A percentile compares a stretch with the other conserved stretches of the same genome.
Conservation (phyloP, 2,329 filamentous ascomycete genomes). For the Aureobasidium sp. region DNA sequence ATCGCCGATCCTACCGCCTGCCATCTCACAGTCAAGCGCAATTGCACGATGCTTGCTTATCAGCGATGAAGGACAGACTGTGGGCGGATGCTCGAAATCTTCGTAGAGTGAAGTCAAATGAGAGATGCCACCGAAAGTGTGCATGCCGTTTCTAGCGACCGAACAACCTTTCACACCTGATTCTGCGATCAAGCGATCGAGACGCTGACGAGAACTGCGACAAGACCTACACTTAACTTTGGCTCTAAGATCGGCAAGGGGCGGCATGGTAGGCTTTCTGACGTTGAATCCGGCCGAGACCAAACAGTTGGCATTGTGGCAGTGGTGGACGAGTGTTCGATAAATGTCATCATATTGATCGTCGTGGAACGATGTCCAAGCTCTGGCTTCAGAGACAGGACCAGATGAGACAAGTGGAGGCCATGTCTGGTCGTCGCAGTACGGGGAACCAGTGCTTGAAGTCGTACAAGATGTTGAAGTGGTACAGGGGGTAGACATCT, state of each 20-base stretch:
- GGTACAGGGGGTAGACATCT: background rate
- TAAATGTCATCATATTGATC: background rate
- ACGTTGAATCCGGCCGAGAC: background rate
- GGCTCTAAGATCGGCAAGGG: background rate
- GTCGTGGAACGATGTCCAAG: background rate
- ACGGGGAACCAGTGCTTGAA: background rate
- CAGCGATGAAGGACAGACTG: background rate
- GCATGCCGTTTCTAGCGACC: background rate
- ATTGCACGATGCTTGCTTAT: background rate
- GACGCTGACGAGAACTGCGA: background rate
- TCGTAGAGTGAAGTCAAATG: background rate
- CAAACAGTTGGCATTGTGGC: background rate
- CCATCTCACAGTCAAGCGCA: slow-evolving; percentile 2
- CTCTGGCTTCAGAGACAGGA: background rate
- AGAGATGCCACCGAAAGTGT: background rate
- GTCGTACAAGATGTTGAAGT: background rate
- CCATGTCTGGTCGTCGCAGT: background rate
- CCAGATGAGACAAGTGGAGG: background rate
- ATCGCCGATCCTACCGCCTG: background rate
- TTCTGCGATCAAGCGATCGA: background rate
- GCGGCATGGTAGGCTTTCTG: background rate
- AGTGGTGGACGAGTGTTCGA: background rate
- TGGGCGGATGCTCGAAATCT: background rate
- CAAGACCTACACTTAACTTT: background rate
- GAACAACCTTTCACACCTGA: background rate